These are phyloP conservation scores for Dioszegia aurantiaca DNA, from an alignment of 768 basidiomycete species.

Conservation along the genomic window DNA sequence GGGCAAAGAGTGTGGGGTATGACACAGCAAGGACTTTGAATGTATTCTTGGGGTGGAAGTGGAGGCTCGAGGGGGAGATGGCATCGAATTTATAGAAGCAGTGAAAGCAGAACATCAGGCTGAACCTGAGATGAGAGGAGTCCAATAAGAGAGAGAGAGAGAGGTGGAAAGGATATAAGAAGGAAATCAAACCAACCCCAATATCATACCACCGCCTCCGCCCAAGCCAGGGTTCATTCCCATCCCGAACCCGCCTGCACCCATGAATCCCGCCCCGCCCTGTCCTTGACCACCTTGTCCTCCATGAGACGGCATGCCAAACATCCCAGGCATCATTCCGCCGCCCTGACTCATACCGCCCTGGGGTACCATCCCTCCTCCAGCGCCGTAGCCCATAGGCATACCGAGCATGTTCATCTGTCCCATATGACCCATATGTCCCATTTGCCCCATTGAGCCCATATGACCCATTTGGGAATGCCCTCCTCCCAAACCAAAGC, in stretches of 20 bases:
- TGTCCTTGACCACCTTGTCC: neutral
- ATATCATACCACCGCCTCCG: neutral
- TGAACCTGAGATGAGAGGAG: neutral
- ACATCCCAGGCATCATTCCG: constrained; percentile 17
- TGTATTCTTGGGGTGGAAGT: too few relatives aligned
- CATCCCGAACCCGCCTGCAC: constrained; percentile 7
- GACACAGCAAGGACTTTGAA: too few relatives aligned
- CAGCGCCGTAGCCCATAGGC: neutral
- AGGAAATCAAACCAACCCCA: constrained; percentile 7
- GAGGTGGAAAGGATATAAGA: neutral
- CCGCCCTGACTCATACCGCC: constrained; percentile 15
- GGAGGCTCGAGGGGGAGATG: too few relatives aligned
- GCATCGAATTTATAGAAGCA: too few relatives aligned
- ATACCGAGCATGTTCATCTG: constrained; percentile 19
- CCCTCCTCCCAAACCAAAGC: constrained; percentile 24
- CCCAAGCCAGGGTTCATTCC: constrained; percentile 9
- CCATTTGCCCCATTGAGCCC: constrained; percentile 14
- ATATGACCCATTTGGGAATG: constrained; percentile 9
- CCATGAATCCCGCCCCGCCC: neutral
- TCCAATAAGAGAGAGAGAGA: neutral
- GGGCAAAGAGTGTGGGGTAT: too few relatives aligned
- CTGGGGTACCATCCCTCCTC: constrained; percentile 4
- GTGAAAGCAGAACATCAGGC: too few relatives aligned
- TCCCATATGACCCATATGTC: neutral
- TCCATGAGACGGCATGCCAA: too few relatives aligned